Base-by-base conservation (phyloP, 2,329 filamentous ascomycete genomes). In the Hymenotorrendiella dingleyae region DNA sequence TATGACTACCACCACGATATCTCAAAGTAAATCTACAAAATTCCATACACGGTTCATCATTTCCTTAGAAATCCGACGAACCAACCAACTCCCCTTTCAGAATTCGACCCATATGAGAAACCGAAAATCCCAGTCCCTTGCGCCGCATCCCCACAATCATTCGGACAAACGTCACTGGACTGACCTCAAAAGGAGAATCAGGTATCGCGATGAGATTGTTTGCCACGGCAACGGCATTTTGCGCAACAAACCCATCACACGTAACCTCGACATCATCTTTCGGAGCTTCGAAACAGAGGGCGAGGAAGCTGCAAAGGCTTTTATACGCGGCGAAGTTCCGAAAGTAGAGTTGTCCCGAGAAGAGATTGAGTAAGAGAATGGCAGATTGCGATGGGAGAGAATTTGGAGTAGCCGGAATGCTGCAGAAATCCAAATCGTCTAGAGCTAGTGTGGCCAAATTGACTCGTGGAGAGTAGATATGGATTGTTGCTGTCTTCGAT, bases 291-390 rank as follows among this genome's bases (percentile, higher is more conserved):
- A 59, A 66, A 0, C 65, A 57, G 0, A 83, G 53, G 0, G 76
- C 72, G 0, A 84, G 61, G 35, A 68, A 70, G 1, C 64, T 56
- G 47, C 76, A 81, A 0, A 72, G 54, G 1, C 64, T 57, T 0
- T 57, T 47, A 48, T 86, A 87, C 39, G 83, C 71, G 0, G 62
- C 44, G 34, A 68, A 74, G 0, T 66, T 70, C 0, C 56, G 59
- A 8, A 86, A 64, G 49, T 86, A 87, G 0, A 86, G 66, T 43
- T 83, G 78, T 0, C 82, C 82, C 0, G 83, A 67, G 42, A 87
- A 86, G 0, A 86, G 61, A 33, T 82, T 80, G 0, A 86, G 67
- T 43, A 75, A 66, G 0, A 67, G 60, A 0, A 0, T 37, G 23
- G 0, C 29, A 30, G 16, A 12, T 8, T 11, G 52, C 54, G 8